These are phyloP conservation scores for Populus simonii DNA, from an alignment of 345 rosid genomes.

Conservation along the genomic window DNA sequence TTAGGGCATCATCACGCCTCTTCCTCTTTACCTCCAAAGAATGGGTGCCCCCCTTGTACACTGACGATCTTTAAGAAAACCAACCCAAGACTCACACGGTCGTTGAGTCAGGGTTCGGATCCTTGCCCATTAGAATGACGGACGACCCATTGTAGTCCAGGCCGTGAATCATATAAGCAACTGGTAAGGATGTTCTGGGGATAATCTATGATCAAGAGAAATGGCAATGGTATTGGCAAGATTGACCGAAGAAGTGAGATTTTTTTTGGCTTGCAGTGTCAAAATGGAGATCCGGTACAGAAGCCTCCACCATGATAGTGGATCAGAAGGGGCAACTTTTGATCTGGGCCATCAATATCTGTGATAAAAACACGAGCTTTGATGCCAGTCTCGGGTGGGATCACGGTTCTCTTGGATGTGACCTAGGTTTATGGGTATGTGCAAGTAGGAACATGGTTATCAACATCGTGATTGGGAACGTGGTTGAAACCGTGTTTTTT, in stretches of 20 bases:
- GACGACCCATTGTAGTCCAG: conserved; percentile 46
- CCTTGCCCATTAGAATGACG: conserved; percentile 39
- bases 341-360: neutral
- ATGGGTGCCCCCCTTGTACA: conserved; percentile 7
- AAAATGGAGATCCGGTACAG: conserved; percentile 40
- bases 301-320: conserved; percentile 59
- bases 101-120: conserved; percentile 45
- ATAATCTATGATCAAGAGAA: conserved; percentile 53
- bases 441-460: conserved; percentile 6
- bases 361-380: conserved; percentile 33
- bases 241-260: conserved; percentile 9
- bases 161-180: conserved; percentile 52
- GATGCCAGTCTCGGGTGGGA: conserved; percentile 20
- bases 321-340: conserved; percentile 45
- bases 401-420: conserved; percentile 26
- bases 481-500: too few species aligned
- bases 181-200: conserved; percentile 72
- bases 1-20: conserved; percentile 41
- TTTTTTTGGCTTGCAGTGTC: neutral
- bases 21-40: conserved; percentile 33
- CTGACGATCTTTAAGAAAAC: conserved; percentile 25
- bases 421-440: conserved; percentile 32
- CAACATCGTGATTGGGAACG: too few species aligned
- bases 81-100: conserved; percentile 35
- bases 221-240: conserved; percentile 38